A percentile compares a stretch with the other conserved stretches of the same genome.
Evolutionary conservation across 805 yeast genomes (phyloP).

Genomic region (Wickerhamiella occidentalis): DNA sequence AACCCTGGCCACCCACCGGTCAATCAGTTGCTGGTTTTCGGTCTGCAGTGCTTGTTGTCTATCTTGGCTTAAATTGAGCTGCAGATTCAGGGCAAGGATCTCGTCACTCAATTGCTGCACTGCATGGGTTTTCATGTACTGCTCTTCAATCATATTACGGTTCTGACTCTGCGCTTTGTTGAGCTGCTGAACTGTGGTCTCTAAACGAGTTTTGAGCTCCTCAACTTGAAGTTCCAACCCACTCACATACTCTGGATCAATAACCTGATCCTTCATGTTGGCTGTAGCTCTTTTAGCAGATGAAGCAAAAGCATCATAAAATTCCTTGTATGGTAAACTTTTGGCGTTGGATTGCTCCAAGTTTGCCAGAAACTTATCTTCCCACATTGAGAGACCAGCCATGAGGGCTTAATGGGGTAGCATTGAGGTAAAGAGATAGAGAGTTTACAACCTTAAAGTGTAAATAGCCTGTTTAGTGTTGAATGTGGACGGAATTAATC

Average conservation of each 20-base stretch:
- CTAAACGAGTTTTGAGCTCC: conserved; percentile 24
- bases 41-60: conserved; percentile 13
- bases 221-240: conserved; percentile 22
- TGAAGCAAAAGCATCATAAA: neutral
- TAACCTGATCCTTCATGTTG: neutral
- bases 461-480: no score
- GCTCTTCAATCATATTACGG: conserved; percentile 20
- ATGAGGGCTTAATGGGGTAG: neutral
- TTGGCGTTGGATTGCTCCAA: neutral
- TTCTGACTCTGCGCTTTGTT: conserved; percentile 20
- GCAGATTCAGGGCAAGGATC: conserved; percentile 47
- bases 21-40: conserved; percentile 3
- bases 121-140: conserved; percentile 38
- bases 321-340: neutral
- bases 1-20: conserved; percentile 3
- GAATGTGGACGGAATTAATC: no score
- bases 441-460: no score
- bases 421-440: no score
- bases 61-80: conserved; percentile 36
- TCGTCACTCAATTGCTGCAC: conserved; percentile 58
- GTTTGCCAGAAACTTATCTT: neutral
- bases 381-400: neutral
- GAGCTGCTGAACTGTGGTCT: conserved; percentile 20
- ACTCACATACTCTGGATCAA: conserved; percentile 13
- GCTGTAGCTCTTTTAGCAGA: conserved; percentile 5